These are phyloP conservation scores for Neurospora crassa DNA, from an alignment of 2,329 filamentous ascomycete genomes.

Conservation along the genomic window DNA sequence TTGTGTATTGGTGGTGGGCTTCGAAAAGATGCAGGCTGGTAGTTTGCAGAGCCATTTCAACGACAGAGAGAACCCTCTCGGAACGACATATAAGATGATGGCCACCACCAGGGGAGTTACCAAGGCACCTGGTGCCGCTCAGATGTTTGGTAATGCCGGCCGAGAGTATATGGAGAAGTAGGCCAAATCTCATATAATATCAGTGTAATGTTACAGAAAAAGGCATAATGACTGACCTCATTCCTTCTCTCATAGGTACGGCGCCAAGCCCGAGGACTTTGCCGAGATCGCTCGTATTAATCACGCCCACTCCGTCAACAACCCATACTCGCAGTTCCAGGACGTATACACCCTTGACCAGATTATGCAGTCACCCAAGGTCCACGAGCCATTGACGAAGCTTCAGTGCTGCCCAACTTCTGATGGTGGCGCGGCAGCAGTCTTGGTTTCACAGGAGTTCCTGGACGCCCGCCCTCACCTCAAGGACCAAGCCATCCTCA, in stretches of 20 bases:
- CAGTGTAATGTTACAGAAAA: background rate
- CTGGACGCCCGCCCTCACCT: constrained; percentile 77
- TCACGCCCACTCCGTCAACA: constrained; percentile 81
- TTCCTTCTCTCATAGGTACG: constrained; percentile 46
- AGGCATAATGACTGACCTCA: constrained; percentile 2
- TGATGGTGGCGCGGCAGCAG: constrained; percentile 80
- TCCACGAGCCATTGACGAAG: constrained; percentile 84
- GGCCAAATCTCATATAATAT: constrained; percentile 15
- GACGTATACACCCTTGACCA: constrained; percentile 84
- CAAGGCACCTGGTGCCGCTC: constrained; percentile 76
- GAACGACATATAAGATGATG: constrained; percentile 70
- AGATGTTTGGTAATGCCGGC: constrained; percentile 93
- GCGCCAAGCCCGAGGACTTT: constrained; percentile 77
- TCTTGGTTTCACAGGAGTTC: constrained; percentile 83
- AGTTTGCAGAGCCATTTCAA: constrained; percentile 75
- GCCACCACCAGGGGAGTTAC: constrained; percentile 68
- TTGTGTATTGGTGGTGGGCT: constrained; percentile 84
- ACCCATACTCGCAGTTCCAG: constrained; percentile 97
- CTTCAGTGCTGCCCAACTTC: constrained; percentile 98
- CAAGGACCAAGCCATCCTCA: constrained; percentile 70
- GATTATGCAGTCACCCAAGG: constrained; percentile 63
- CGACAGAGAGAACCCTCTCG: constrained; percentile 72
- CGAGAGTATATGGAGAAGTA: constrained; percentile 91
- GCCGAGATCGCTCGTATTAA: constrained; percentile 90
- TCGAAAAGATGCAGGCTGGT: constrained; percentile 98